Conservation (phyloP, 2,329 filamentous ascomycete species). For the Apiospora arundinis region DNA sequence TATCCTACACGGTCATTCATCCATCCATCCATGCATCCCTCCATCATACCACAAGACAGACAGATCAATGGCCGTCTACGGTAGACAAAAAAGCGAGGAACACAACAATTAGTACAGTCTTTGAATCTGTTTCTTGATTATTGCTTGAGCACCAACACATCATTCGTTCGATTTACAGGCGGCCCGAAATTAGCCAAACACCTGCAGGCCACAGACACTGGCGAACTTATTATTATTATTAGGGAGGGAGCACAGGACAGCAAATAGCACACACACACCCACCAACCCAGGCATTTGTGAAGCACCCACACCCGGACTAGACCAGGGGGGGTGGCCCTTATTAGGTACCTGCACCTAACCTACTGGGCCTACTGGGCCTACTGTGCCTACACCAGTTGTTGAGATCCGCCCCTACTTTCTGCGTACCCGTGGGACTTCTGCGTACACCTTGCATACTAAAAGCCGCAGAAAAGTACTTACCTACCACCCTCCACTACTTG, state of each 20-base stretch:
- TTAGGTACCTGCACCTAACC: constrained; percentile 16
- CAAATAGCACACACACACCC: constrained; percentile 9
- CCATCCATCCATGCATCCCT: background rate
- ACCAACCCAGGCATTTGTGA: constrained; percentile 14
- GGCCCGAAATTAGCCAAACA: constrained; percentile 19
- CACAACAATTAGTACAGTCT: background rate
- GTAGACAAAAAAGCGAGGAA: background rate
- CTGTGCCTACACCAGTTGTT: background rate
- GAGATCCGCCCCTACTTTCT: background rate
- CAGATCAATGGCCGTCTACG: too few relatives aligned
- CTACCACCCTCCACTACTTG: background rate
- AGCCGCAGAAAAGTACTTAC: background rate
- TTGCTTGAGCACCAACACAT: background rate
- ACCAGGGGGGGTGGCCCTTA: constrained; percentile 9
- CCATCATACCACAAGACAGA: background rate
- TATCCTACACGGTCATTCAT: background rate
- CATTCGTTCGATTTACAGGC: constrained; percentile 13
- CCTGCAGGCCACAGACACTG: constrained; percentile 13
- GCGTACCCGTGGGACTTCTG: too few relatives aligned
- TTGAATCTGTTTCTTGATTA: background rate
- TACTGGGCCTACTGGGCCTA: background rate
- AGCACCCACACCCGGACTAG: constrained; percentile 16
- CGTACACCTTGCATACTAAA: background rate
- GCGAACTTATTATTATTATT: constrained; percentile 1
- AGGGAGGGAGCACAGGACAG: constrained; percentile 13